A percentile compares a stretch with the other conserved stretches of the same genome.
These are phyloP conservation scores for Scedosporium aurantiacum DNA, from an alignment of 2,329 filamentous ascomycete species.

Conservation along the genomic window DNA sequence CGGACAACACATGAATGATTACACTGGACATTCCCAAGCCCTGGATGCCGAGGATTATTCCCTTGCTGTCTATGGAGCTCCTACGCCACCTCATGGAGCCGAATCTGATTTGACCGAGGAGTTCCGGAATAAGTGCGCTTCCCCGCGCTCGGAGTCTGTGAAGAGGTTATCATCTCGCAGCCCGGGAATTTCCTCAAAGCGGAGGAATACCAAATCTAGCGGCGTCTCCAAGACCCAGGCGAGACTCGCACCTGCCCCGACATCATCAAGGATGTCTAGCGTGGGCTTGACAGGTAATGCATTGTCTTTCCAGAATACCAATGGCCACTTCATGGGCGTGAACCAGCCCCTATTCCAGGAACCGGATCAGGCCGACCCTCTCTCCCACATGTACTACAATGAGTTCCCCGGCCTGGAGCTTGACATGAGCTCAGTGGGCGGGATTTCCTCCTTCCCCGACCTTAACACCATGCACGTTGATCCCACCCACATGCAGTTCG, in stretches of 20 bases:
- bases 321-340: slow-evolving; percentile 32
- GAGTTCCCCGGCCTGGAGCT: slow-evolving; percentile 32
- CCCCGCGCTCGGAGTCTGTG: slow-evolving; percentile 9
- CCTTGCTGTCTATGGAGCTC: slow-evolving; percentile 6
- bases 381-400: slow-evolving; percentile 40
- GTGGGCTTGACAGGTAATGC: slow-evolving; percentile 43
- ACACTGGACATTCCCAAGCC: slow-evolving; percentile 35
- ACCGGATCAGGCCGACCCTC: slow-evolving; percentile 29
- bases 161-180: slow-evolving; percentile 5
- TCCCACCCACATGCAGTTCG: slow-evolving; percentile 43
- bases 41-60: slow-evolving; percentile 6
- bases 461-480: slow-evolving; percentile 40
- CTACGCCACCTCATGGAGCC: slow-evolving; percentile 15
- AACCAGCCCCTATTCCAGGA: slow-evolving; percentile 42
- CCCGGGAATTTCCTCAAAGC: slow-evolving; percentile 2
- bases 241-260: slow-evolving; percentile 18
- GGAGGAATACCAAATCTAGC: slow-evolving; percentile 2
- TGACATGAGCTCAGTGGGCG: slow-evolving; percentile 25
- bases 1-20: slow-evolving; percentile 46
- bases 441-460: slow-evolving; percentile 30
- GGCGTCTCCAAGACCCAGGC: slow-evolving; percentile 1
- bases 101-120: slow-evolving; percentile 35
- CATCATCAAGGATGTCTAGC: slow-evolving; percentile 36
- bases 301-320: slow-evolving; percentile 27
- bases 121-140: slow-evolving; percentile 36